Evolutionary conservation across 192 early-diverging fungal genomes (phyloP).

Genomic region (Backusella macrospora): DNA sequence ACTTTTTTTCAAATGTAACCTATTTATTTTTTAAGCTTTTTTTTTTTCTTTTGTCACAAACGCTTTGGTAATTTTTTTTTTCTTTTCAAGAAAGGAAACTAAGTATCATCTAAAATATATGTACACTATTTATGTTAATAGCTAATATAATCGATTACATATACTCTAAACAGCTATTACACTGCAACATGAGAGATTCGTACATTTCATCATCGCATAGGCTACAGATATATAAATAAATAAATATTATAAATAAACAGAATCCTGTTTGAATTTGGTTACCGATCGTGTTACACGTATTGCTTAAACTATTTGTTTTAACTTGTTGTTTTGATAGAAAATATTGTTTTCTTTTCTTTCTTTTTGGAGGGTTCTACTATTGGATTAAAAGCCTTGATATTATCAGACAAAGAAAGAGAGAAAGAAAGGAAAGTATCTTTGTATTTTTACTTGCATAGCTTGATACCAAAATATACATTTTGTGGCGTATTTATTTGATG

Average conservation of each 20-base stretch:
- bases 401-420: background rate
- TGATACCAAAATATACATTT: no score
- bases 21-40: constrained; percentile 10
- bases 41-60: constrained; percentile 13
- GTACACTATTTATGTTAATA: background rate
- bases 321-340: background rate
- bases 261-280: background rate
- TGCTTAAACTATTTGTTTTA: background rate
- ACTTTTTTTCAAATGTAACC: constrained; percentile 12
- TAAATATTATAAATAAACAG: background rate
- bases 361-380: background rate
- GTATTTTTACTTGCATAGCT: background rate
- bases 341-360: background rate
- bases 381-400: background rate
- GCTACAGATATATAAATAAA: no score
- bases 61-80: constrained; percentile 12
- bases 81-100: background rate
- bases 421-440: background rate
- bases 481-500: no score
- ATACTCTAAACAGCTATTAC: no score
- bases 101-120: background rate
- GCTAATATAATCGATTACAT: no score
- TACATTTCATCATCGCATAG: no score
- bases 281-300: background rate
- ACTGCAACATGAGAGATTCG: no score